A percentile compares a stretch with the other conserved stretches of the same genome.
Conservation (phyloP, 371 early-diverging fungal genomes). For the Enterospora canceri region DNA sequence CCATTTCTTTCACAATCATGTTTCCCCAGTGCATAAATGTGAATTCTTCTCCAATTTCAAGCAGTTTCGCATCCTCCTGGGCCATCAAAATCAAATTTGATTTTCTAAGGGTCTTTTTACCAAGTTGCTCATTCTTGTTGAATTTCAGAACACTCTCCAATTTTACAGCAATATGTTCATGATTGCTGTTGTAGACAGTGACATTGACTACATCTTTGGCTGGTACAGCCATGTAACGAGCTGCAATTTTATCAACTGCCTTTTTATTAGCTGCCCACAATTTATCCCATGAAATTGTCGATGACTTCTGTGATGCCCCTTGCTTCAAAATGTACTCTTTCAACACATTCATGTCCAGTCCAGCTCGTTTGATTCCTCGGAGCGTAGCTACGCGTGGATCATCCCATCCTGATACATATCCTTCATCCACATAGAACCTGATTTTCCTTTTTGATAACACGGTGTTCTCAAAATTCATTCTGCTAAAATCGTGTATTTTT, state of each 20-base stretch:
- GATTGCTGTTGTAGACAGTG: constrained; percentile 14
- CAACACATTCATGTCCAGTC: constrained; percentile 90
- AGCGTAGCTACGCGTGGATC: constrained; percentile 98
- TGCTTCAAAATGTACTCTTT: constrained; percentile 92
- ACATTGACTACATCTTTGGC: constrained; percentile 56
- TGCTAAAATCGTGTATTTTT: constrained; percentile 57
- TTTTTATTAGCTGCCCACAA: constrained; percentile 96
- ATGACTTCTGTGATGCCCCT: constrained; percentile 84
- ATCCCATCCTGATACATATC: constrained; percentile 85
- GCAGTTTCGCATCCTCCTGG: constrained; percentile 69
- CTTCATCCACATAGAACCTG: constrained; percentile 81
- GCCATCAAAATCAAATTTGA: constrained; percentile 68
- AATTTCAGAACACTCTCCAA: constrained; percentile 43
- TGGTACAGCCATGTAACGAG: constrained; percentile 72
- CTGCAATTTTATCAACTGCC: constrained; percentile 80
- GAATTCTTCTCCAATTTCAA: constrained; percentile 74
- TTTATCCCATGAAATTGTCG: constrained; percentile 96
- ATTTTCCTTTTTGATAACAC: constrained; percentile 95
- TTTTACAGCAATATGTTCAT: not conserved
- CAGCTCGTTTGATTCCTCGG: constrained; percentile 87
- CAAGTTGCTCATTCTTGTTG: constrained; percentile 72
- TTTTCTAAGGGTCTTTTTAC: constrained; percentile 70
- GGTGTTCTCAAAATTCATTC: constrained; percentile 95
- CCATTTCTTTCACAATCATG: constrained; percentile 65
- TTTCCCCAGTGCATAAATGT: constrained; percentile 99